Percentiles rank a stretch among this genome's conserved stretches.
Evolutionary conservation across 1,284 basidiomycete genomes (phyloP).

Genomic region (Earliella scabrosa): DNA sequence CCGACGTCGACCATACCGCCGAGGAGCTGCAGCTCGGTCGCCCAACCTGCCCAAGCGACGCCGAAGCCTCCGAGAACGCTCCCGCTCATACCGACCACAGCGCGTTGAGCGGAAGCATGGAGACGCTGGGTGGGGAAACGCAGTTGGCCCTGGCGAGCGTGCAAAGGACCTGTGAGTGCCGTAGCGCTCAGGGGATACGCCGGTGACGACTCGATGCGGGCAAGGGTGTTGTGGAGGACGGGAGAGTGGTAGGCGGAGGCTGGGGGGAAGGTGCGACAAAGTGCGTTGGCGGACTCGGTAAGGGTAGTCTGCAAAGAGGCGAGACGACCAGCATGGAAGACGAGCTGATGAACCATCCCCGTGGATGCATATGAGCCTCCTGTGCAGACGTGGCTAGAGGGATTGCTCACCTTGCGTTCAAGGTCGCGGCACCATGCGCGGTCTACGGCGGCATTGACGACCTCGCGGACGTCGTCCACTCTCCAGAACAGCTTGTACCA

Average conservation of each 20-base stretch:
- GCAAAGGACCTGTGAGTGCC: conserved; percentile 61
- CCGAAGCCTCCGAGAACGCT: conserved; percentile 48
- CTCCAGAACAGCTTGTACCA: conserved; percentile 73
- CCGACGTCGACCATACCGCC: conserved; percentile 41
- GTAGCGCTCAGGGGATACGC: conserved; percentile 52
- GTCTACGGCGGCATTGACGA: conserved; percentile 57
- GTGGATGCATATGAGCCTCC: too few relatives aligned
- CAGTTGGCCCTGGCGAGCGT: conserved; percentile 62
- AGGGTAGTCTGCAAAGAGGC: conserved; percentile 55
- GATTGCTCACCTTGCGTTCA: conserved; percentile 59
- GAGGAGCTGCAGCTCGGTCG: conserved; percentile 52
- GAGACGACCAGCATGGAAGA: conserved; percentile 73
- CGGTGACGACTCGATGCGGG: conserved; percentile 55
- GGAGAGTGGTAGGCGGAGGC: conserved; percentile 58
- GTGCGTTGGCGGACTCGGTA: conserved; percentile 45
- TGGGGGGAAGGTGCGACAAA: conserved; percentile 44
- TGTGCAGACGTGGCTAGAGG: neutral
- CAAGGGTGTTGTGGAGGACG: conserved; percentile 70
- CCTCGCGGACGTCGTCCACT: conserved; percentile 73
- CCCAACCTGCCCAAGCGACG: conserved; percentile 54
- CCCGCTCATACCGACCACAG: conserved; percentile 57
- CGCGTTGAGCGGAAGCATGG: conserved; percentile 69
- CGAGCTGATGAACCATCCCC: conserved; percentile 61
- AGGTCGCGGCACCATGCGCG: conserved; percentile 67
- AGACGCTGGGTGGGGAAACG: conserved; percentile 64